Conservation (phyloP, 305 asterid species). For the Lippia alba region DNA sequence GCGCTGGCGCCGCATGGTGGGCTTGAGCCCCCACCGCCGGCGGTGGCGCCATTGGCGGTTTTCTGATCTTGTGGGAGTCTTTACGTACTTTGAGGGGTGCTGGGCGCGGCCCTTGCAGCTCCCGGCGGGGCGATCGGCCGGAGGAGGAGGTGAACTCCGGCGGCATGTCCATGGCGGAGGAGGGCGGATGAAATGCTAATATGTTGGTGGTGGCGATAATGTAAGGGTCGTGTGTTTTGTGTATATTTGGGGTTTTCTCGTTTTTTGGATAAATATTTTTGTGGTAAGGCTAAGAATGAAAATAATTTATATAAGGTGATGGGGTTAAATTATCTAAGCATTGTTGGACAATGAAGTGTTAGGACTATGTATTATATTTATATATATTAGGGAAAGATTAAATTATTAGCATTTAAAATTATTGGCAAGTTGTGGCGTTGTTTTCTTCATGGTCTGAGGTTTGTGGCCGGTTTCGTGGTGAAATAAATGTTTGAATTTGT, state of each 20-base stretch:
- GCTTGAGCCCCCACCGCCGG: slow-evolving; percentile 23
- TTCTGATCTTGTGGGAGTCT: slow-evolving; percentile 86
- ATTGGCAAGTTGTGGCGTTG: slow-evolving; percentile 37
- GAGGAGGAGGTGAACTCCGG: slow-evolving; percentile 40
- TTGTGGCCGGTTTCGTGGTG: slow-evolving; percentile 45
- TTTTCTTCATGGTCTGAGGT: slow-evolving; percentile 14
- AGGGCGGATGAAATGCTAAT: slow-evolving; percentile 10
- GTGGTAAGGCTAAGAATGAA: slow-evolving; percentile 17
- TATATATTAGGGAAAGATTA: slow-evolving; percentile 12
- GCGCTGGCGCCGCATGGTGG: slow-evolving; percentile 41
- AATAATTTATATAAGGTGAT: slow-evolving; percentile 24
- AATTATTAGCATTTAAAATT: slow-evolving; percentile 3
- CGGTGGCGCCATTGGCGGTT: slow-evolving; percentile 72
- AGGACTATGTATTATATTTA: background rate
- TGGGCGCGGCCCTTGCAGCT: slow-evolving; percentile 92
- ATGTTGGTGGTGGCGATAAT: slow-evolving; percentile 22
- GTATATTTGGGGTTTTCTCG: too few relatives aligned
- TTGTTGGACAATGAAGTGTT: slow-evolving; percentile 49
- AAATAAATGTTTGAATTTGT: slow-evolving; percentile 49
- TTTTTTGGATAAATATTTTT: background rate
- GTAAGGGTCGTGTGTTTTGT: slow-evolving; percentile 2
- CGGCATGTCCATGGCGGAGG: slow-evolving; percentile 56
- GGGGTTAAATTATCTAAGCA: slow-evolving; percentile 25
- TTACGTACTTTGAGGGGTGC: slow-evolving; percentile 76
- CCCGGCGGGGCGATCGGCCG: slow-evolving; percentile 64